Base-by-base conservation (phyloP, 2,329 filamentous ascomycete species). In the Fusarium setosum region DNA sequence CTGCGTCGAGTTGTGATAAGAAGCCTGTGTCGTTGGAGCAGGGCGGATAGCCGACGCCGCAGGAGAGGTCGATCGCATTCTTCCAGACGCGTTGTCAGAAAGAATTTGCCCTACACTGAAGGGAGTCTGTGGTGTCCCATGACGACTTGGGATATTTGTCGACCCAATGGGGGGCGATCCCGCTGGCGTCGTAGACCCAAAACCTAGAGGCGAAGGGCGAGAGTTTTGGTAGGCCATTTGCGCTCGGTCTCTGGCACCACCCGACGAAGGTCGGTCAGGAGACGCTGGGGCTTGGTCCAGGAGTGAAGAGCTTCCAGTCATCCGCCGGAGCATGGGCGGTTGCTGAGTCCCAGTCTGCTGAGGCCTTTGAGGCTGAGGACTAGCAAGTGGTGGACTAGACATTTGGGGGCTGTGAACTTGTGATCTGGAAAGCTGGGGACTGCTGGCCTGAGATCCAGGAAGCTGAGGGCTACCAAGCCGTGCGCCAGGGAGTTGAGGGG, bases 361-460 rank as follows among this genome's bases (percentile, higher is more conserved):
- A 41, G 62, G 65, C 29, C 61, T 66, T 32, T 68, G 65, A 37
- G 65, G 65, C 42, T 66, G 65, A 31, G 65, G 65, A 31, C 65
- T 68, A 9, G 58, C 65, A 32, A 68, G 55, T 15, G 44, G 44
- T 9, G 63, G 63, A 7, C 26, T 35, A 31, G 56, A 17, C 38
- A 47, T 15, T 10, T 48, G 61, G 5, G 49, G 15, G 21, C 32
- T 48, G 10, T 38, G 29, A 29, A 38, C n/a, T 20, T 58, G 61
- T 34, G 61, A 41, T 5, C 26, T 26, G 15, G 57, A 24, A 20
- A 55, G 31, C 21, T 58, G 44, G 13, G 62, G 62, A 18, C 51
- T 64, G 12, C 49, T 45, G 15, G 58, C 38, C 21, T 45, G 53
- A n/a, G 53, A 42, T 18, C 53, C 61, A 29, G 56, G 47, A 15